Percentiles rank a stretch among this genome's conserved stretches.
phyloP scores from a whole-genome alignment of 352 stramenopile genomes.

The Globisporangium cystogenes region DNA sequence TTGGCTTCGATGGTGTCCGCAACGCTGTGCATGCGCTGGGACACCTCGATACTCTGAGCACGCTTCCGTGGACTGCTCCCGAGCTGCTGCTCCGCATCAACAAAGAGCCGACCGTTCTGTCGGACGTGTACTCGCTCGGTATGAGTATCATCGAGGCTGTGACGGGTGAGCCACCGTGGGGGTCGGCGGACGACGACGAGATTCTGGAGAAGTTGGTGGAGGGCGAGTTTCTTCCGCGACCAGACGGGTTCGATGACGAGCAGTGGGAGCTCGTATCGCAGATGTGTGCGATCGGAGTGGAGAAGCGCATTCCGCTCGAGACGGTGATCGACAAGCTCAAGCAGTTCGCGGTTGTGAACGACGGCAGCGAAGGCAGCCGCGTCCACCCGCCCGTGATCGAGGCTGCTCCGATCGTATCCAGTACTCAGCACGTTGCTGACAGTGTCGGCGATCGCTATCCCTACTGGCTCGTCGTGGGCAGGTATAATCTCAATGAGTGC shows the following conservation, averaged over 20 bases:
- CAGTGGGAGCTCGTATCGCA: slow-evolving; percentile 12
- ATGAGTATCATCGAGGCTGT: slow-evolving; percentile 20
- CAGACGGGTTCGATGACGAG: slow-evolving; percentile 6
- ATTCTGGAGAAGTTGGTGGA: slow-evolving; percentile 20
- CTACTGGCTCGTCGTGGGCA: too few relatives aligned
- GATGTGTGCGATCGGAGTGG: slow-evolving; percentile 1
- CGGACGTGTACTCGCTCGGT: slow-evolving; percentile 12
- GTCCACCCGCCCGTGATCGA: too few relatives aligned
- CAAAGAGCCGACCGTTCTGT: neutral
- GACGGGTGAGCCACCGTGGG: neutral
- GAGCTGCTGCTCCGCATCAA: slow-evolving; percentile 23
- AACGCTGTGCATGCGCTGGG: slow-evolving; percentile 17
- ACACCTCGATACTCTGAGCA: slow-evolving; percentile 16
- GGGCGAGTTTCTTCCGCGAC: slow-evolving; percentile 6
- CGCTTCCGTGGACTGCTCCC: slow-evolving; percentile 27
- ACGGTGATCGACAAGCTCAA: slow-evolving; percentile 8
- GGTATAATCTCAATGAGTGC: too few relatives aligned
- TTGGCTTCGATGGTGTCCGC: slow-evolving; percentile 25
- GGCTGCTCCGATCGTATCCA: too few relatives aligned
- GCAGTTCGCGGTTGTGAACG: slow-evolving; percentile 8
- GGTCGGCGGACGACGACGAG: slow-evolving; percentile 1
- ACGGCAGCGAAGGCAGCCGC: too few relatives aligned
- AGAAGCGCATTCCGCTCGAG: slow-evolving; percentile 7
- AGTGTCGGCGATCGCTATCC: too few relatives aligned
- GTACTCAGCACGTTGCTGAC: too few relatives aligned